These are phyloP conservation scores for Trypanosoma platydactyli DNA, from an alignment of 208 protist genomes.

Conservation along the genomic window DNA sequence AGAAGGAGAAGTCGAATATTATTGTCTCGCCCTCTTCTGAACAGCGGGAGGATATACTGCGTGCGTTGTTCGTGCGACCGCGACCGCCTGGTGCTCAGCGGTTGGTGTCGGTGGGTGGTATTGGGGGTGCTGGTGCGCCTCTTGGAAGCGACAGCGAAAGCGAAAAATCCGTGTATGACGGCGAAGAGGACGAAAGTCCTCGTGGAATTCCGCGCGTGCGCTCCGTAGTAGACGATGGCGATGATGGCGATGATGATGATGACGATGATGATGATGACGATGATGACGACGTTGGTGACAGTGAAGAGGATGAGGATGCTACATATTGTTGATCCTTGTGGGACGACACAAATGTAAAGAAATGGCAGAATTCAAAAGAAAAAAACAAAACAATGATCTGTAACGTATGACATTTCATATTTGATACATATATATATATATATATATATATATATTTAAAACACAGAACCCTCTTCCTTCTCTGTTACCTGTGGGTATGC, in stretches of 20 bases:
- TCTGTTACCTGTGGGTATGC: neutral
- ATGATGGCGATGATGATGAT: constrained; percentile 17
- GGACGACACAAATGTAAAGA: constrained; percentile 5
- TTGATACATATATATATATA: no score
- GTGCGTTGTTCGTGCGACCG: constrained; percentile 17
- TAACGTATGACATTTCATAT: no score
- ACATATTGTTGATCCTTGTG: no score
- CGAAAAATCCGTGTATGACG: constrained; percentile 31
- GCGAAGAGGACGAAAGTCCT: constrained; percentile 25
- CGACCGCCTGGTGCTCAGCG: neutral
- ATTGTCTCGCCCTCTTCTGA: constrained; percentile 6
- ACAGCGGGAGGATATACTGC: constrained; percentile 22
- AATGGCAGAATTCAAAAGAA: neutral
- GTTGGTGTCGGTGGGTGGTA: neutral
- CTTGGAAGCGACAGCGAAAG: constrained; percentile 24
- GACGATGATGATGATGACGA: constrained; percentile 26
- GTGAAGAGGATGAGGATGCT: constrained; percentile 33
- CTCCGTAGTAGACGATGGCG: constrained; percentile 11
- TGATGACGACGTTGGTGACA: constrained; percentile 26
- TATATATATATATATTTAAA: no score
- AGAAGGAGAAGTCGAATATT: constrained; percentile 11
- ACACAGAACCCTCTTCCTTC: no score
- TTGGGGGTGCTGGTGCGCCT: neutral
- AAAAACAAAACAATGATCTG: no score
- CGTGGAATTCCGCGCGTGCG: neutral